Base-by-base conservation (phyloP, 1,284 basidiomycete genomes). In the Stereum hirsutum region DNA sequence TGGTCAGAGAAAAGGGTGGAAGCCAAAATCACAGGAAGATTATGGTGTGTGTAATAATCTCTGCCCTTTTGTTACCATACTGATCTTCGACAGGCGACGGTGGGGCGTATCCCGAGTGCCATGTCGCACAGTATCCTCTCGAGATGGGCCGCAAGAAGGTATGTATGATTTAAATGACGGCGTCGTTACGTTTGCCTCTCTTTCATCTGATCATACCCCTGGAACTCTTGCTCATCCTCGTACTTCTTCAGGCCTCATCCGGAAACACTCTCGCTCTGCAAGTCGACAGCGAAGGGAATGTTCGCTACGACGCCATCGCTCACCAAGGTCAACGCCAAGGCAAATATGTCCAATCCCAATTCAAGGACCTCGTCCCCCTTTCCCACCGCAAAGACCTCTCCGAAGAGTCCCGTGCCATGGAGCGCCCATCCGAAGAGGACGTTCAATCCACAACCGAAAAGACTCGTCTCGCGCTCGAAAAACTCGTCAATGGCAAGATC, bases 301-400 rank as follows among this genome's bases (percentile, higher is more conserved):
- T 98, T 42, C 83, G 91, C 49, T 99, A 98, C 62, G 95, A 96
- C 63, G 92, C 90, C 45, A 97, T 99, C 53, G 95, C 94, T 5
- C 85, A 87, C 47, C 94, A 99, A 64, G 94, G 94, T 26, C 87
- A 96, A 54, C 81, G 89, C 11, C 71, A 78, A 2, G 92, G 88
- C 45, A 89, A 91, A 59, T 66, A 78, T 36, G 75, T 99, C 1
- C 95, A 99, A 60, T 93, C 92, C 1, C 90, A 94, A 55, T 96
- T 93, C 71, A 97, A 97, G 60, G 96, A 99, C 61, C 82, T 99
- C 15, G 90, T 99, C 0, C 96, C 96, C 1, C 75, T 99, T 5
- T 72, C 79, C 0, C 83, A 98, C 58, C 81, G 96, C 19, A 89
- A 88, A 54, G 96, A 97, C 57, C 65, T 97, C 24, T 77, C 78